These are phyloP conservation scores for Apocynum venetum DNA, from an alignment of 257 asterid species.

Conservation along the genomic window DNA sequence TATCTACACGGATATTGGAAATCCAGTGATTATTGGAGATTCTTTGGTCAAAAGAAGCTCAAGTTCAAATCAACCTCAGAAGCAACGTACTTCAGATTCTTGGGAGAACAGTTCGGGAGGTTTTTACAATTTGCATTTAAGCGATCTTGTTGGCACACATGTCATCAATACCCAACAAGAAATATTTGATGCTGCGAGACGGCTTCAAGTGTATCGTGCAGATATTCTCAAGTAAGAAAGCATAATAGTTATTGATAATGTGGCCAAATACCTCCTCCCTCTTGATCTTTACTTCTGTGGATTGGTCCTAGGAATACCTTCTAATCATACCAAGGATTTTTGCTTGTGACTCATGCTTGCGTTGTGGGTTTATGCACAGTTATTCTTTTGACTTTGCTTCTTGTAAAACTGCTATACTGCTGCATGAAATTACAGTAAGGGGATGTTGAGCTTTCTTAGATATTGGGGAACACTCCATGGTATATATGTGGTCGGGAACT, in stretches of 20 bases:
- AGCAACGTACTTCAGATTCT: constrained; percentile 15
- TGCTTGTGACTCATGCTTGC: neutral
- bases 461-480: too few relatives aligned
- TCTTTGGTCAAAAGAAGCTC: constrained; percentile 20
- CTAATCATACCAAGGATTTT: neutral
- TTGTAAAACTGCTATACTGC: neutral
- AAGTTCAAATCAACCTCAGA: constrained; percentile 29
- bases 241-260: neutral
- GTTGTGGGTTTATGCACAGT: neutral
- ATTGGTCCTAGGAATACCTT: neutral
- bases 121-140: constrained; percentile 11
- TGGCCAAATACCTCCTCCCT: neutral
- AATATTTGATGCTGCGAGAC: constrained; percentile 55
- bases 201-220: constrained; percentile 63
- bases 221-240: constrained; percentile 59
- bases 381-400: neutral
- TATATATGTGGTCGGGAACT: too few relatives aligned
- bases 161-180: constrained; percentile 26
- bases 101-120: constrained; percentile 18
- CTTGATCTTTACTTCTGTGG: neutral
- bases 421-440: neutral
- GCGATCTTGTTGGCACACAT: constrained; percentile 16
- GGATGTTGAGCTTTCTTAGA: too few relatives aligned
- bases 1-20: constrained; percentile 7
- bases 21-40: constrained; percentile 18